phyloP scores from a whole-genome alignment of 2,329 filamentous ascomycete species.

The Aphanocladium album region DNA sequence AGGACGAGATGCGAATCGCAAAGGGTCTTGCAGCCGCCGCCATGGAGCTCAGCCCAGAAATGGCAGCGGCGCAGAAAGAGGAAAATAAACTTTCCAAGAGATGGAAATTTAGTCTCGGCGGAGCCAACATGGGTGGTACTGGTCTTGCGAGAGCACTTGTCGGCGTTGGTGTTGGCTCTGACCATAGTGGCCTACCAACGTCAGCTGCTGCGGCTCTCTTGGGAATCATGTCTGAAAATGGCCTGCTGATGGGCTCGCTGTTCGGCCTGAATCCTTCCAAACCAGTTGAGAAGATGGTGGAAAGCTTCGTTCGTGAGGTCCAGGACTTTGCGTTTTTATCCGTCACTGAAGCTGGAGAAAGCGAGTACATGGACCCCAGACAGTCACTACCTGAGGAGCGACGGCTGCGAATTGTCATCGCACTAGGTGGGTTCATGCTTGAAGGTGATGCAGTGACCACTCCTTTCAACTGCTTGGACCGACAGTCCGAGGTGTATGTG shows the following conservation, averaged over 20 bases:
- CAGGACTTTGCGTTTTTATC: conserved; percentile 85
- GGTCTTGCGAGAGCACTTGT: conserved; percentile 73
- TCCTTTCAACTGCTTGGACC: conserved; percentile 73
- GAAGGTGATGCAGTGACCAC: conserved; percentile 62
- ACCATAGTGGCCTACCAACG: conserved; percentile 71
- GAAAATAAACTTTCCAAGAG: conserved; percentile 60
- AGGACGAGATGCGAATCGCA: conserved; percentile 72
- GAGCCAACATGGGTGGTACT: conserved; percentile 53
- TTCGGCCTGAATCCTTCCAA: conserved; percentile 88
- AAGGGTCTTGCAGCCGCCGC: conserved; percentile 69
- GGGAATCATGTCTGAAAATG: conserved; percentile 73
- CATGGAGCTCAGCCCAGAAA: conserved; percentile 36
- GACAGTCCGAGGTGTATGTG: conserved; percentile 72
- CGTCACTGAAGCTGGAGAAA: conserved; percentile 46
- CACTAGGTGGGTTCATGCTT: conserved; percentile 75
- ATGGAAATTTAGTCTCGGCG: conserved; percentile 61
- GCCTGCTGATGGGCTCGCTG: conserved; percentile 72
- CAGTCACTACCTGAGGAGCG: conserved; percentile 53
- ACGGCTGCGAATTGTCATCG: conserved; percentile 75
- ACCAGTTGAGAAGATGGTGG: conserved; percentile 82
- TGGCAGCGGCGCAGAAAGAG: conserved; percentile 39
- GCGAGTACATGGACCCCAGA: conserved; percentile 43
- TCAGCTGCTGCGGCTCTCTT: conserved; percentile 73
- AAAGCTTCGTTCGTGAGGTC: conserved; percentile 79
- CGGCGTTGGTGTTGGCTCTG: conserved; percentile 71